Conservation (phyloP, 345 rosid species). For the Citrus mangshanensis region DNA sequence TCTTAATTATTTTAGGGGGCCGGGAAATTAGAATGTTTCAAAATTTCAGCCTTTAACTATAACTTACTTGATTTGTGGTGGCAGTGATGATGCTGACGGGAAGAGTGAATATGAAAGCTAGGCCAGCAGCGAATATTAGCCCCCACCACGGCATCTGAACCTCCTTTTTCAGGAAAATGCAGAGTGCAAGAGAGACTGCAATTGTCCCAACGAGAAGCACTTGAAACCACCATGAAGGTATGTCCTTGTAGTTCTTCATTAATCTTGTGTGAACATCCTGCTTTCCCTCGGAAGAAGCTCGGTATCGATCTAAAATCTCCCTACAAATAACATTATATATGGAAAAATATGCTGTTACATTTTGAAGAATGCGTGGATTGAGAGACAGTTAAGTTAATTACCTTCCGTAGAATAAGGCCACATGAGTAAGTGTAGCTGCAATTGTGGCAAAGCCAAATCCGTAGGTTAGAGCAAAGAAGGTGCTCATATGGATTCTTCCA, state of each 20-base stretch:
- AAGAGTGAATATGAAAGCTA: conserved; percentile 44
- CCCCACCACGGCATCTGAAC: conserved; percentile 58
- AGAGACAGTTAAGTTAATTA: conserved; percentile 7
- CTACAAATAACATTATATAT: conserved; percentile 12
- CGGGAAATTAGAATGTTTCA: background rate
- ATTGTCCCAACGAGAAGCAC: conserved; percentile 28
- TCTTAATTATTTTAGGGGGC: background rate
- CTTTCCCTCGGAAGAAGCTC: conserved; percentile 31
- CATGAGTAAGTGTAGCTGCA: conserved; percentile 44
- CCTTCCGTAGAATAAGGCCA: conserved; percentile 47
- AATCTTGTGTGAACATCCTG: conserved; percentile 40
- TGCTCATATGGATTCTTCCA: conserved; percentile 40
- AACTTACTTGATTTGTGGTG: conserved; percentile 46
- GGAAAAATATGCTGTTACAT: too few species aligned
- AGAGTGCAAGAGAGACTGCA: conserved; percentile 24
- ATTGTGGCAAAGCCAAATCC: conserved; percentile 49
- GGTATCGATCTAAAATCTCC: conserved; percentile 34
- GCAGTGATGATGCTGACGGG: conserved; percentile 48
- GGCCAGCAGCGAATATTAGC: conserved; percentile 37
- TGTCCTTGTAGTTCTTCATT: conserved; percentile 36
- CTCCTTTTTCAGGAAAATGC: conserved; percentile 32
- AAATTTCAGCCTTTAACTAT: background rate
- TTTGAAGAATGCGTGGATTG: background rate
- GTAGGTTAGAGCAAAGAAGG: conserved; percentile 40
- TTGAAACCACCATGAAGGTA: conserved; percentile 49